phyloP scores from a whole-genome alignment of 2,329 filamentous ascomycete genomes.

The Neocucurbitaria cava region DNA sequence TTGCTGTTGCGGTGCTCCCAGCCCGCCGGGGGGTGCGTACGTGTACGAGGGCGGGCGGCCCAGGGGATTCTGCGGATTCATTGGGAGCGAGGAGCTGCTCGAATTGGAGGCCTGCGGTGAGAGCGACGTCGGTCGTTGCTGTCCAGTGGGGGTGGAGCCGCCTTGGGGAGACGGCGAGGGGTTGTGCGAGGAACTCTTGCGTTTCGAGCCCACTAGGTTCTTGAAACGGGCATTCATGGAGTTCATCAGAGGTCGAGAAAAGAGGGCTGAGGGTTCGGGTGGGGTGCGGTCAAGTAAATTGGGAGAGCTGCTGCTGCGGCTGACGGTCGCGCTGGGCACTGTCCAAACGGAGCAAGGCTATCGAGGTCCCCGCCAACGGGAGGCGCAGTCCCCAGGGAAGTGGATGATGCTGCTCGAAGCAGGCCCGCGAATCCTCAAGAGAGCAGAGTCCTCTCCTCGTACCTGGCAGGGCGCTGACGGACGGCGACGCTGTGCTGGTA shows the following conservation, averaged over 20 bases:
- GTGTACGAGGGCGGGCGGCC: conserved; percentile 71
- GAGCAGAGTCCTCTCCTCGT: not conserved
- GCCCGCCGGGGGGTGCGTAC: conserved; percentile 55
- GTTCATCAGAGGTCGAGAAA: conserved; percentile 64
- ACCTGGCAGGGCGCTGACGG: not conserved
- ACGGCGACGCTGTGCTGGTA: conserved; percentile 2
- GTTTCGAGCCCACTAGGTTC: conserved; percentile 81
- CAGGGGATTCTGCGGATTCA: conserved; percentile 63
- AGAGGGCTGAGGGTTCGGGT: conserved; percentile 27
- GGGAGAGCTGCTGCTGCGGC: conserved; percentile 37
- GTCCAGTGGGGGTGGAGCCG: conserved; percentile 47
- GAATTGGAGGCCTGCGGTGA: conserved; percentile 50
- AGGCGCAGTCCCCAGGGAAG: conserved; percentile 16
- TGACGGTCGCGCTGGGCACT: conserved; percentile 37
- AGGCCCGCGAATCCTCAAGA: conserved; percentile 1
- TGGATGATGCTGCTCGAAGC: conserved; percentile 3
- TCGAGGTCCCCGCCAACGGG: conserved; percentile 21
- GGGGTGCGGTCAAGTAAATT: conserved; percentile 36
- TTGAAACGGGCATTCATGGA: conserved; percentile 82
- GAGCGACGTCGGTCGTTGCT: conserved; percentile 48
- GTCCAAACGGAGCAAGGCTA: conserved; percentile 26
- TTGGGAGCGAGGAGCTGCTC: conserved; percentile 53
- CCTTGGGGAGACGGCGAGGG: conserved; percentile 43
- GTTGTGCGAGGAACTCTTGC: conserved; percentile 68
- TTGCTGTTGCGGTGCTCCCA: conserved; percentile 43